Evolutionary conservation across 1,284 basidiomycete genomes (phyloP).

Genomic region (Fomitiporia mediterranea): DNA sequence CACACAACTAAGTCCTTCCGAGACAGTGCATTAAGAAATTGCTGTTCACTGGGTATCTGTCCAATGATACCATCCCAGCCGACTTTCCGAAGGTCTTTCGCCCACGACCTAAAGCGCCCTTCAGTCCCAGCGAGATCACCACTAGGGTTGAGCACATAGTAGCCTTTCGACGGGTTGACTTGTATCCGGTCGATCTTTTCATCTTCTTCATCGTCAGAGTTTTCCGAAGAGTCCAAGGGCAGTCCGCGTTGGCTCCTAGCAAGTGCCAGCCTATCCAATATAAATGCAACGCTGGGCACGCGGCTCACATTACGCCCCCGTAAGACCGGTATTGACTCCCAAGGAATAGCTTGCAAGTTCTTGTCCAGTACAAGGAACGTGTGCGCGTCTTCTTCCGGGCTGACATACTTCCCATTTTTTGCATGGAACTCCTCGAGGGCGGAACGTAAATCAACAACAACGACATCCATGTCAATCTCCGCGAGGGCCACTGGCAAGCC

Average conservation of each 20-base stretch:
- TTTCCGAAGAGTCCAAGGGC: constrained; percentile 21
- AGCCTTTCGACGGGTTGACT: constrained; percentile 67
- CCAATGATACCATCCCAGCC: constrained; percentile 88
- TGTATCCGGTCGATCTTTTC: constrained; percentile 40
- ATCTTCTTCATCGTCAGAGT: constrained; percentile 14
- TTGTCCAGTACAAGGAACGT: constrained; percentile 90
- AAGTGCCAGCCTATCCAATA: constrained; percentile 76
- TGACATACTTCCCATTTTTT: constrained; percentile 32
- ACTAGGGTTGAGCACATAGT: constrained; percentile 89
- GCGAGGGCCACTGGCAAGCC: constrained; percentile 86
- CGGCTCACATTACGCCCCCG: constrained; percentile 85
- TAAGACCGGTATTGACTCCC: constrained; percentile 92
- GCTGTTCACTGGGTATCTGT: constrained; percentile 73
- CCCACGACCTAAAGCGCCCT: constrained; percentile 75
- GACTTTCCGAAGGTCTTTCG: constrained; percentile 57
- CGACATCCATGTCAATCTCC: constrained; percentile 89
- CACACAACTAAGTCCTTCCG: constrained; percentile 82
- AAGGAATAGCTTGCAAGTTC: constrained; percentile 85
- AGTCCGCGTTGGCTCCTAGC: constrained; percentile 38
- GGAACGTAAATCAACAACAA: constrained; percentile 67
- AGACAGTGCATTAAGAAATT: constrained; percentile 68
- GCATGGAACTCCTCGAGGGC: constrained; percentile 66
- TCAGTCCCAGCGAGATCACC: constrained; percentile 87
- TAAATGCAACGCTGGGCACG: constrained; percentile 85
- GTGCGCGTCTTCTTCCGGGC: constrained; percentile 53